Base-by-base conservation (phyloP, 805 yeast genomes). In the Teunomyces tritomae region DNA sequence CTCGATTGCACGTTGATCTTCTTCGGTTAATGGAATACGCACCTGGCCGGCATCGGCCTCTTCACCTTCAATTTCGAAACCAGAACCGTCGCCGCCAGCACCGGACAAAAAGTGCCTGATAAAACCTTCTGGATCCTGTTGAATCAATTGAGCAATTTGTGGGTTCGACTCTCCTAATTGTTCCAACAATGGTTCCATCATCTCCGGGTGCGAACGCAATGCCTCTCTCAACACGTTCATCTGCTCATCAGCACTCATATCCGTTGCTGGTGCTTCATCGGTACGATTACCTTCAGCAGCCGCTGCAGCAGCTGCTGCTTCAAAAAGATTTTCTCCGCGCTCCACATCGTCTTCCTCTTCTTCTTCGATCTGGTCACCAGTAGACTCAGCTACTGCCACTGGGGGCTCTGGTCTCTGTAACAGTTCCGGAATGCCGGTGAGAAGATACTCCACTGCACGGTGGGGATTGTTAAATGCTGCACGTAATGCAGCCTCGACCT, bases 401-500 rank as follows among this genome's bases (percentile, higher is more conserved):
- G 45, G 44, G 3, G 60, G 53, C 8, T 60, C 57, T 13, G 67
- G 70, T 13, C 62, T 70, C 52, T 67, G 78, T 52, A 79, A 65
- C 28, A 72, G 64, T 58, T 85, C 92, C 17, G 97, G 96, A 39
- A 92, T 80, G 2, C 97, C 98, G 41, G 91, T 89, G 54, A 94
- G 73, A 44, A 94, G 75, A 65, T 92, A 91, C 65, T 94, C 99
- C 10, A 94, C 98, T 0, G 99, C 99, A 59, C 99, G 83, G 64
- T 92, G 98, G 16, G 99, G 98, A 68, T 94, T 91, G 71, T 92
- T 92, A 73, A 83, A 94, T 1, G 99, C 98, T 11, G 96, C 96
- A 57, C 95, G 83, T 64, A 94, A 73, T 0, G 99, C 99, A 40
- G 83, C 80, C 68, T 89, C 95, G 24, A 89, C 97, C 63, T 89